Evolutionary conservation across 139 green algal species (phyloP), one percentile per base, ranked within the genome.

Genomic region (Volvox africanus): DNA sequence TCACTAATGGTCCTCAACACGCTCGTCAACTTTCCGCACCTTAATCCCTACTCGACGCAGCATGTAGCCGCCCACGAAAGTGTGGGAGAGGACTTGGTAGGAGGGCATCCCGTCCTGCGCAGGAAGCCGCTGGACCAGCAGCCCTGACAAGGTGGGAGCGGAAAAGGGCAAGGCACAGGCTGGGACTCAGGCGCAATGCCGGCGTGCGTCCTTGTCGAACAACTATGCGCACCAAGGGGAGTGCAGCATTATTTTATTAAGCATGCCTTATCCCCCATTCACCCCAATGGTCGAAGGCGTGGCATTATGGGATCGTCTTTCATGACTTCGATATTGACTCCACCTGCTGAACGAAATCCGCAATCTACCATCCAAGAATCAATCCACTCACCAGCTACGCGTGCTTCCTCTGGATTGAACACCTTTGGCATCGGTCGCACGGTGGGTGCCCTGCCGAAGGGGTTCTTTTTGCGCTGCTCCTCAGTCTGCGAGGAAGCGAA

Each of bases 41-140:
- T 97, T 97, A 36, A 99, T 92, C 50, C 96, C 95, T 36, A 98
- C 91, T 0, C 83, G 92, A 35, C 97, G 96, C 83, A 98, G 69
- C 35, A 97, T 71, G 94, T 99, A 99, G 6, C 98, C 98, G 61
- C 98, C 93, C 62, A 93, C 91, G 81, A 99, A 99, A 50, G 94
- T 93, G 79, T 96, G 90, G 37, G 67, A 94, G 28, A 90, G 75
- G 69, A 90, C 86, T 33, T 76, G 75, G 55, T 89, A 83, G 73
- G 92, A 93, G 62, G 82, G 78, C 77, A 88, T 89, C 61, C 88
- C 93, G 33, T 86, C 82, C 80, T 76, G 55, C 36, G 95, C 86
- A 3, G 91, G 93, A 78, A 87, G 83, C 86, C 92, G 73, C 61
- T 95, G 91, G 44, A 96, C 92, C 85, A 89, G 69, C 69, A 89